Conservation (phyloP, 495 filamentous ascomycete genomes). For the Oidiodendron maius region DNA sequence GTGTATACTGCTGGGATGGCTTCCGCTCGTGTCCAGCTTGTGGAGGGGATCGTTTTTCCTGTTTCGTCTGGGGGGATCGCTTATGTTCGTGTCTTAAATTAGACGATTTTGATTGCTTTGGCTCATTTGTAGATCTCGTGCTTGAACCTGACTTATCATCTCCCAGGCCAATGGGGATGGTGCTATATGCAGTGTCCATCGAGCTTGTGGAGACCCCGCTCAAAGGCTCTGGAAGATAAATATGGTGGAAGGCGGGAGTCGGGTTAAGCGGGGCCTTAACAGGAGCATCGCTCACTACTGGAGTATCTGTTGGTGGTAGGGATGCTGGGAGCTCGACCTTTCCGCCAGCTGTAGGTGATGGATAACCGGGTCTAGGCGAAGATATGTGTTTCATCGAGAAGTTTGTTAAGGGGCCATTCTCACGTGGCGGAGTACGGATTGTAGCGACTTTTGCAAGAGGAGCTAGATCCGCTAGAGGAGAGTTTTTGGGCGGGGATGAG, state of each 20-base stretch:
- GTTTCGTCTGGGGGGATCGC: background rate
- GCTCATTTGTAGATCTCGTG: too few relatives aligned
- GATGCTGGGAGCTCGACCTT: background rate
- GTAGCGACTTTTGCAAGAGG: background rate
- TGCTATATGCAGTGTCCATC: background rate
- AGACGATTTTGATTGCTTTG: background rate
- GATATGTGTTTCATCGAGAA: background rate
- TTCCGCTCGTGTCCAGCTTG: too few relatives aligned
- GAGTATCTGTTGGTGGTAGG: background rate
- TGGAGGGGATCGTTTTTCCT: background rate
- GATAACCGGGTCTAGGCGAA: background rate
- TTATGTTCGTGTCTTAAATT: background rate
- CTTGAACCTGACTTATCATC: background rate
- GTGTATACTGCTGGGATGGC: too few relatives aligned
- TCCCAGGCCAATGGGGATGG: conserved; percentile 11
- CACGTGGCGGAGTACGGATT: background rate
- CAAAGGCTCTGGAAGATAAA: background rate
- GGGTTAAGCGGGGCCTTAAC: background rate
- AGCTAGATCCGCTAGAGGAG: too few relatives aligned
- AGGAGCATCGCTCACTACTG: background rate
- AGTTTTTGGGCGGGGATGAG: background rate
- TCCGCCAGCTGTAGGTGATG: background rate
- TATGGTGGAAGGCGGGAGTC: conserved; percentile 8
- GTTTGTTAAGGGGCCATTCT: background rate
- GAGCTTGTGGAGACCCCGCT: background rate